Conservation (phyloP, 1,139 yeast genomes). For the Sugiyamaella japonica region DNA sequence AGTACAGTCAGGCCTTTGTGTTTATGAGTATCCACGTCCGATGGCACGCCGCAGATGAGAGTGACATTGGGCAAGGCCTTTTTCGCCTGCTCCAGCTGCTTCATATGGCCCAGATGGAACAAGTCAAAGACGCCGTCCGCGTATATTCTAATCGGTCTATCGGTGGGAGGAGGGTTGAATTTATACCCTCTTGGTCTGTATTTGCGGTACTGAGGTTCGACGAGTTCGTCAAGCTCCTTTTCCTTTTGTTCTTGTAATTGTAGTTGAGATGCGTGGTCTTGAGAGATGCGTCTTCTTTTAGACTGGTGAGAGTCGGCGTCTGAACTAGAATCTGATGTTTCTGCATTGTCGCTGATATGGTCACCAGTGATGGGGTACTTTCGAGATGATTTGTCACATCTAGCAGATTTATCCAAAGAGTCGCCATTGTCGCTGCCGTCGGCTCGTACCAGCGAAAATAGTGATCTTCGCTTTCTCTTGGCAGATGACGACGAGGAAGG, state of each 20-base stretch:
- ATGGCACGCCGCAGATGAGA: conserved; percentile 88
- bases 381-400: conserved; percentile 3
- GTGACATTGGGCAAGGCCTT: conserved; percentile 84
- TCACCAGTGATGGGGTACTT: too few relatives aligned
- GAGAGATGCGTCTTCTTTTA: conserved; percentile 15
- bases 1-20: conserved; percentile 91
- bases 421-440: not conserved
- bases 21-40: conserved; percentile 86
- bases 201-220: conserved; percentile 46
- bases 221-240: conserved; percentile 53
- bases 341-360: not conserved
- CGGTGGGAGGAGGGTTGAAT: conserved; percentile 80
- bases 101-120: conserved; percentile 96
- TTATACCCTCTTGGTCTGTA: conserved; percentile 43
- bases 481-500: not conserved
- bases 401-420: conserved; percentile 1
- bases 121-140: conserved; percentile 98
- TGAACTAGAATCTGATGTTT: conserved; percentile 14
- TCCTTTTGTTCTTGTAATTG: conserved; percentile 41
- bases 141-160: conserved; percentile 84
- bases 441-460: conserved; percentile 18
- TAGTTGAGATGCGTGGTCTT: conserved; percentile 18
- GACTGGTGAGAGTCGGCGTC: conserved; percentile 5
- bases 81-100: conserved; percentile 94
- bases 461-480: conserved; percentile 19